Percentiles rank a stretch among this genome's conserved stretches.
Evolutionary conservation across 768 basidiomycete species (phyloP).

Genomic region (Mycena albidolilacea): DNA sequence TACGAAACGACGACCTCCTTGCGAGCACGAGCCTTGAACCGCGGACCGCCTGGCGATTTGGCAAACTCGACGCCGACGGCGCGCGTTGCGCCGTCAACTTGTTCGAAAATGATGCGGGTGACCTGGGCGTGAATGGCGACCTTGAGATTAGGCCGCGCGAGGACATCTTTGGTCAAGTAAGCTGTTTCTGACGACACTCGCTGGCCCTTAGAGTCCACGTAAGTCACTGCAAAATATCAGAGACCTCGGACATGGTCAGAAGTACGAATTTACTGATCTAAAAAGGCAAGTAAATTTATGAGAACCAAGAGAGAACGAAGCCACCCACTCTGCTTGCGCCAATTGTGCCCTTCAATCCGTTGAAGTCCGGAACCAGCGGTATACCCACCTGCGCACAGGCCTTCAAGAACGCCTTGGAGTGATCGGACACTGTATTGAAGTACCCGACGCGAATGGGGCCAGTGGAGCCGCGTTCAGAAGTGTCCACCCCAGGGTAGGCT

Average conservation of each 20-base stretch:
- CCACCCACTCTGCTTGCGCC: slow-evolving; percentile 72
- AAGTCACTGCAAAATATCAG: slow-evolving; percentile 68
- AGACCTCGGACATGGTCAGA: not conserved
- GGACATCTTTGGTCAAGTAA: slow-evolving; percentile 76
- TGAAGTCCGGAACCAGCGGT: slow-evolving; percentile 74
- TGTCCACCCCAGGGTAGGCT: slow-evolving; percentile 66
- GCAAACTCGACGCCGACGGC: slow-evolving; percentile 77
- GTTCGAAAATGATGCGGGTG: slow-evolving; percentile 72
- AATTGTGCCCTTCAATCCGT: slow-evolving; percentile 68
- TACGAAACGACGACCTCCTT: slow-evolving; percentile 77
- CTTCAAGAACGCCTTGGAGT: slow-evolving; percentile 68
- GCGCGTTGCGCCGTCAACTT: slow-evolving; percentile 53
- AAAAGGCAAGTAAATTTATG: not conserved
- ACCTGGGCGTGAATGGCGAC: slow-evolving; percentile 71
- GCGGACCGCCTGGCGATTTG: slow-evolving; percentile 51
- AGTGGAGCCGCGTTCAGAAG: slow-evolving; percentile 58
- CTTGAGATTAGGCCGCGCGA: slow-evolving; percentile 75
- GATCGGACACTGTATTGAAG: slow-evolving; percentile 61
- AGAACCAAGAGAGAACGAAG: not conserved
- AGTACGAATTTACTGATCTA: slow-evolving; percentile 59
- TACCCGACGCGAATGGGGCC: slow-evolving; percentile 78
- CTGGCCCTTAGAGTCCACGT: slow-evolving; percentile 64
- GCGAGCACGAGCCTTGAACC: slow-evolving; percentile 62
- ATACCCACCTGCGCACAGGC: slow-evolving; percentile 70
- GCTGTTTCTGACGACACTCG: slow-evolving; percentile 77